phyloP scores from a whole-genome alignment of 441 rosid genomes.

The Brassica hybrid region DNA sequence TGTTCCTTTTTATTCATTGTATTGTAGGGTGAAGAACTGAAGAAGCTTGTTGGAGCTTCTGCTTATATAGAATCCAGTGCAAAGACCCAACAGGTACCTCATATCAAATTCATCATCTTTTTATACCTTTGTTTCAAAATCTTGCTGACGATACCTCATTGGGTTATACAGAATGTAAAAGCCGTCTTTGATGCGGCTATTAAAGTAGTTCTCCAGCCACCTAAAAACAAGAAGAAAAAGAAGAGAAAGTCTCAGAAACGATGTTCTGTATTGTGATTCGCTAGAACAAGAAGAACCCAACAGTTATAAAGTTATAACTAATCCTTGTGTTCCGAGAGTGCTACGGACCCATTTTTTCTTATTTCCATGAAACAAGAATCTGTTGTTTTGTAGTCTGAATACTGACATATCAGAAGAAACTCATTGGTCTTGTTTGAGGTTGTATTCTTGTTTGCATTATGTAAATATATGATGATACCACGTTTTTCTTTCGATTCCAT shows the following conservation, averaged over 20 bases:
- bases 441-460: slow-evolving; percentile 23
- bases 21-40: slow-evolving; percentile 56
- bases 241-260: slow-evolving; percentile 54
- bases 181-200: slow-evolving; percentile 74
- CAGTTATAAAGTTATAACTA: slow-evolving; percentile 18
- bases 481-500: slow-evolving; percentile 7
- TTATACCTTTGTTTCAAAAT: slow-evolving; percentile 1
- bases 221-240: slow-evolving; percentile 57
- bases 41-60: slow-evolving; percentile 52
- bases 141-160: slow-evolving; percentile 16
- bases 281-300: slow-evolving; percentile 22
- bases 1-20: too few species aligned
- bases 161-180: slow-evolving; percentile 58
- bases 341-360: slow-evolving; percentile 35
- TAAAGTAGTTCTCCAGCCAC: slow-evolving; percentile 68
- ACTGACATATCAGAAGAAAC: slow-evolving; percentile 21
- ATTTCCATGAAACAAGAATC: slow-evolving; percentile 37
- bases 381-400: slow-evolving; percentile 43
- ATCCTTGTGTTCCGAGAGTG: slow-evolving; percentile 21
- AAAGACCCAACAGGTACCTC: slow-evolving; percentile 53
- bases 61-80: slow-evolving; percentile 58
- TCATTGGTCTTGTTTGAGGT: slow-evolving; percentile 14
- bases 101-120: slow-evolving; percentile 7
- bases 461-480: slow-evolving; percentile 26
- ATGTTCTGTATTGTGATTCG: slow-evolving; percentile 66